Evolutionary conservation across 1,284 basidiomycete species (phyloP), one percentile per base, ranked within the genome.

Genomic region (Caloboletus firmus): DNA sequence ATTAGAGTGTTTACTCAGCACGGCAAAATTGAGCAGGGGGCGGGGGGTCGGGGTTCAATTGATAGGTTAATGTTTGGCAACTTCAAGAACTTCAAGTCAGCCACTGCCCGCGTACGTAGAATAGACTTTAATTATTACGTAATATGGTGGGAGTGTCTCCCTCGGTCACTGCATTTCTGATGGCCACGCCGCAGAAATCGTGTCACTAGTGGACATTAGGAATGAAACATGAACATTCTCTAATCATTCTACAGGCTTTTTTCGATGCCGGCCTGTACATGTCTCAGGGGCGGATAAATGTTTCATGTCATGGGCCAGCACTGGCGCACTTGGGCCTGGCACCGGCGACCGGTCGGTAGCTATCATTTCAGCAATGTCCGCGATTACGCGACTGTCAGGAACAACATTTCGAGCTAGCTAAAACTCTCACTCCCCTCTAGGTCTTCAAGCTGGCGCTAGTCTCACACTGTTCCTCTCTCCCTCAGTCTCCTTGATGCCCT

Each of bases 301-400:
- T 32, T 54, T 54, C 18, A 55, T 36, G 12, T 10, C 20, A 11
- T 17, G 24, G 24, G 26, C 26, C 26, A 17, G n/a, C 2, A 26
- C 20, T 2, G 20, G 8, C 9, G n/a, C 37, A 30, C 43, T 10
- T n/a, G 15, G 10, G 11, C 8, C n/a, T n/a, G n/a, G 26, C 17
- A 18, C 28, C 20, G 11, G 28, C 10, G 43, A 24, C 30, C 35
- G 26, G 37, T 41, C 4, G 31, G 30, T 44, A 41, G 36, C 3
- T 28, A 47, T 30, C 45, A 34, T 11, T 39, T 18, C 34, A 28
- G 26, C 36, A 8, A 37, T 49, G 64, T 59, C 52, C 60, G 51
- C 65, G 66, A 60, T 65, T 65, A 65, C 45, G 37, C 51, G 44
- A 36, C 31, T 15, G 48, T 15, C 63, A 63, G 62, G 63, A 60